Percentiles rank a stretch among this genome's conserved stretches.
Conservation (phyloP, 306 rosid species). For the Erythrophleum fordii region DNA sequence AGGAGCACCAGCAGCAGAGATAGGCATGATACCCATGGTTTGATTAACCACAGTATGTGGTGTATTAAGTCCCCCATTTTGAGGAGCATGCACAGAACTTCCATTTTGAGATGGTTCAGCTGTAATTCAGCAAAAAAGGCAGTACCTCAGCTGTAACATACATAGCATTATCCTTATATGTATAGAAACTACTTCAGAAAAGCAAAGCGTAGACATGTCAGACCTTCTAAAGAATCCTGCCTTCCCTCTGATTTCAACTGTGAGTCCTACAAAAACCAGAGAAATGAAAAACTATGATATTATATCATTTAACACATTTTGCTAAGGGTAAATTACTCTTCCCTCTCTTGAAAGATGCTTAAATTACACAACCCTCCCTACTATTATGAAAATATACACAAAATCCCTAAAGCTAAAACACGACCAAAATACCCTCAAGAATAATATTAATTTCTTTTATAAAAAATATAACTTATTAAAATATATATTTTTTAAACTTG, state of each 20-base stretch:
- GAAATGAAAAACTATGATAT: slow-evolving; percentile 23
- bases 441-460: no score
- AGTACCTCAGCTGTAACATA: slow-evolving; percentile 11
- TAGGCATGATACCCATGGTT: slow-evolving; percentile 65
- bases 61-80: slow-evolving; percentile 76
- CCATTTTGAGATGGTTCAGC: slow-evolving; percentile 91
- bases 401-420: no score
- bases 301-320: slow-evolving; percentile 10
- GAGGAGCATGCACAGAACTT: slow-evolving; percentile 65
- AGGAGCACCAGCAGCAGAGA: slow-evolving; percentile 74
- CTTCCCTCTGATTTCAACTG: slow-evolving; percentile 82
- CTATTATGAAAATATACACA: no score
- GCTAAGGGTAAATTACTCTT: no score
- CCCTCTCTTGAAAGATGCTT: no score
- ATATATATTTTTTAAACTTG: no score
- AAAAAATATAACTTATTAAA: no score
- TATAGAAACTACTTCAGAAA: slow-evolving; percentile 39
- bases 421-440: no score
- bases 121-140: slow-evolving; percentile 41
- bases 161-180: neutral
- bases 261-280: slow-evolving; percentile 65
- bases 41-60: slow-evolving; percentile 73
- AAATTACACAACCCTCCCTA: no score
- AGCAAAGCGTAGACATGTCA: slow-evolving; percentile 32
- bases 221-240: slow-evolving; percentile 92